Evolutionary conservation across 2,329 filamentous ascomycete genomes (phyloP), one percentile per base, ranked within the genome.

Genomic region (Fragosphaeria purpurea): DNA sequence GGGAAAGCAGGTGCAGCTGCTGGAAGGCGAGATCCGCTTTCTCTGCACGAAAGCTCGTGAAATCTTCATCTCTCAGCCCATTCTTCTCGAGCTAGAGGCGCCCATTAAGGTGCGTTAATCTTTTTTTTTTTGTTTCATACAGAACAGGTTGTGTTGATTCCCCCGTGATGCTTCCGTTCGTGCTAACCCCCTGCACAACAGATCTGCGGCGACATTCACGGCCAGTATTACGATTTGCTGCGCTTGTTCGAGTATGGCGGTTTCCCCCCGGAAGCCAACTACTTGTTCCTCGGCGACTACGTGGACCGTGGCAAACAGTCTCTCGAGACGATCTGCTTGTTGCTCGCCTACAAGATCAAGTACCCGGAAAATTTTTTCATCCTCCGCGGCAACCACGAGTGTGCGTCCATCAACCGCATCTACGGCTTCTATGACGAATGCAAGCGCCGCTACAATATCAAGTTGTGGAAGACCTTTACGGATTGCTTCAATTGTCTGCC

Each of bases 341-440:
- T 98, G 51, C 80, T 98, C 47, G 89, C 89, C 56, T 98, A 97
- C 82, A 98, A 98, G 82, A 95, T 98, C 80, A 97, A 97, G 76
- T 97, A 95, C 68, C 93, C 93, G 46, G 93, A 98, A 74, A 98
- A 98, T 76, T 97, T 98, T 75, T 98, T 98, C 77, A 86, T 98
- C 59, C 82, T 98, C 53, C 88, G 93, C 60, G 93, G 93, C 57
- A 98, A 98, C 77, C 93, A 98, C 77, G 93, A 98, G 72, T 97
- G 93, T 73, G 93, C 93, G 53, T 95, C 88, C 48, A 95, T 98
- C 77, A 98, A 95, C 76, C 88, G 93, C 65, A 95, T 97, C 70
- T 98, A 98, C 69, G 93, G 93, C 54, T 98, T 98, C 76, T 98
- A 98, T 76, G 93, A 98, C 65, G 91, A 98, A 72, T 98, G 91